Evolutionary conservation across 2,329 filamentous ascomycete genomes (phyloP), one percentile per base, ranked within the genome.

Genomic region (Fusarium caatingaense): DNA sequence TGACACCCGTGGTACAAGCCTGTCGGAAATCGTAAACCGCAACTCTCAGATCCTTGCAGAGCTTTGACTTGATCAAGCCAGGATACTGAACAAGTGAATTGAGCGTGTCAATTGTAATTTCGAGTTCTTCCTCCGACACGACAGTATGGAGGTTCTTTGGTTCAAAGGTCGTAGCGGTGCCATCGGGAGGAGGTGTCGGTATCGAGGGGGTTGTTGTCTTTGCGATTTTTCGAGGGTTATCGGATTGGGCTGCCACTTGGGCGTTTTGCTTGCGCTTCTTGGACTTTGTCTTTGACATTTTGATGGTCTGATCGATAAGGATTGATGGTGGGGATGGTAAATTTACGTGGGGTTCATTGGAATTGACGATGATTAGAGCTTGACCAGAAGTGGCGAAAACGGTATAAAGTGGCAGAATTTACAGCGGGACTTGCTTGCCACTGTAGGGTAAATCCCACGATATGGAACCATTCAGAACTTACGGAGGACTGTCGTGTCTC

Each of bases 1-100:
- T 90, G 58, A 89, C 79, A 8, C 90, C 90, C 0, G 88, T 92
- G 0, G 88, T 91, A 71, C 89, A 92, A 18, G 89, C 88, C 76
- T 91, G 87, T 2, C 89, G 86, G 63, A 93, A 92, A 21, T 89
- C 87, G 73, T 91, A 91, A 10, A 91, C 89, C 8, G 90, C 90
- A 6, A 86, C 87, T 21, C 91, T 84, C 4, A 92, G 80, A 49
- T 90, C 88, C 73, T 88, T 90, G 80, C 90, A 92, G 25, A 83
- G 84, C 74, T 91, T 92, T 1, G 88, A 88, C 77, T 92, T 92
- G 76, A 91, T 91, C 23, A 92, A 74, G 23, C 78, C 79, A 0
- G 90, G 90, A 66, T 91, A 85, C 60, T 86, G 79, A 0, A 89
- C 80, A 13, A 92, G 83, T 0, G 86, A 83, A 3, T 80, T 82